Evolutionary conservation across 441 rosid species (phyloP).

Genomic region (Francoa sonchifolia): DNA sequence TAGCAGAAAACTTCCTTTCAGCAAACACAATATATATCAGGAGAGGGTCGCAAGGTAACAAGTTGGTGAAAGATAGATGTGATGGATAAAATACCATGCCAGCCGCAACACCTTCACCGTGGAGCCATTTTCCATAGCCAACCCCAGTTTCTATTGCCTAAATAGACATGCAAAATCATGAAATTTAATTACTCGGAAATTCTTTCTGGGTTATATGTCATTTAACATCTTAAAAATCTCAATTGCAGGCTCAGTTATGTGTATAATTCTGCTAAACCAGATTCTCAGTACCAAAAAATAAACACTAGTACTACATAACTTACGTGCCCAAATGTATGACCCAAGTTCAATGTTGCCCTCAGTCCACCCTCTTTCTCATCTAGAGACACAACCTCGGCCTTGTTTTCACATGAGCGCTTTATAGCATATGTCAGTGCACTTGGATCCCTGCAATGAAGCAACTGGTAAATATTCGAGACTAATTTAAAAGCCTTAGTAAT

Average conservation of each 20-base stretch:
- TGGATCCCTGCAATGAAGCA: conserved; percentile 52
- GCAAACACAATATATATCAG: not conserved
- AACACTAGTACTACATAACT: conserved; percentile 18
- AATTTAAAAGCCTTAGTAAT: not conserved
- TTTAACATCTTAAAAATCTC: too few relatives aligned
- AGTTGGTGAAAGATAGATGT: not conserved
- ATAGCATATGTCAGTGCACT: conserved; percentile 79
- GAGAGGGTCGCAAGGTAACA: not conserved
- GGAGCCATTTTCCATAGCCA: conserved; percentile 95
- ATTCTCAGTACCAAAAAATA: conserved; percentile 2
- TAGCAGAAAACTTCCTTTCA: conserved; percentile 7
- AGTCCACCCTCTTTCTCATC: conserved; percentile 95
- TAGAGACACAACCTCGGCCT: conserved; percentile 90
- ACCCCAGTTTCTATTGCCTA: conserved; percentile 93
- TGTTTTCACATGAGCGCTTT: conserved; percentile 91
- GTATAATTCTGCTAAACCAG: not conserved
- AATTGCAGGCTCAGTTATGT: too few relatives aligned
- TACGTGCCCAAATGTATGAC: conserved; percentile 98
- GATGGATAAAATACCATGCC: conserved; percentile 48
- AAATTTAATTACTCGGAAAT: too few relatives aligned
- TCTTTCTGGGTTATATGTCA: too few relatives aligned
- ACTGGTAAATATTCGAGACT: conserved; percentile 3
- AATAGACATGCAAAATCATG: conserved; percentile 8
- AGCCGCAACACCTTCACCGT: conserved; percentile 97
- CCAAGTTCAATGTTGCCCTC: conserved; percentile 82